phyloP scores from a whole-genome alignment of 441 rosid species.

The Aleurites moluccanus region DNA sequence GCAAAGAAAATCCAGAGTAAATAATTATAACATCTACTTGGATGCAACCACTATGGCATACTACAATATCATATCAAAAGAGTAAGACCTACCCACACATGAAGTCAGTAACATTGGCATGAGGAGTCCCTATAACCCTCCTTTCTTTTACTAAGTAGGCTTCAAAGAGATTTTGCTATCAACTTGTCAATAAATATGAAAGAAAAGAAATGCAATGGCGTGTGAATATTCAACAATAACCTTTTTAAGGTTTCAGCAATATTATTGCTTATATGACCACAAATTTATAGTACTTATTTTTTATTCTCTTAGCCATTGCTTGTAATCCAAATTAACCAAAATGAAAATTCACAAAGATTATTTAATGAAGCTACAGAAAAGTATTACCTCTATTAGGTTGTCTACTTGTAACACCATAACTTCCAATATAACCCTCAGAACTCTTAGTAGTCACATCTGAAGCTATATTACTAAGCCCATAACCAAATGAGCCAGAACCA shows the following conservation, averaged over 20 bases:
- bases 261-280: no score
- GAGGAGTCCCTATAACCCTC: neutral
- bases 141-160: neutral
- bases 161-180: neutral
- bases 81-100: neutral
- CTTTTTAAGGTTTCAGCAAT: neutral
- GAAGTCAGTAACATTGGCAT: neutral
- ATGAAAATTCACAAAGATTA: neutral
- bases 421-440: slow-evolving; percentile 88
- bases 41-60: neutral
- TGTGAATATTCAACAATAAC: neutral
- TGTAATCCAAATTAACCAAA: neutral
- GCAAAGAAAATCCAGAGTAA: neutral
- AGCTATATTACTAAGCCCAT: slow-evolving; percentile 66
- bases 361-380: slow-evolving; percentile 20
- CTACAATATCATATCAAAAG: neutral
- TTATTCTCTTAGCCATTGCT: neutral
- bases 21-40: neutral
- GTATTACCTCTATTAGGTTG: slow-evolving; percentile 79
- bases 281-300: neutral
- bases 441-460: slow-evolving; percentile 67
- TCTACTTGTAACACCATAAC: slow-evolving; percentile 81
- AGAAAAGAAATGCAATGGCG: neutral
- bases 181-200: neutral
- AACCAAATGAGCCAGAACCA: slow-evolving; percentile 66